Base-by-base conservation (phyloP, 371 early-diverging fungal species). In the Pancytospora epiphaga region DNA sequence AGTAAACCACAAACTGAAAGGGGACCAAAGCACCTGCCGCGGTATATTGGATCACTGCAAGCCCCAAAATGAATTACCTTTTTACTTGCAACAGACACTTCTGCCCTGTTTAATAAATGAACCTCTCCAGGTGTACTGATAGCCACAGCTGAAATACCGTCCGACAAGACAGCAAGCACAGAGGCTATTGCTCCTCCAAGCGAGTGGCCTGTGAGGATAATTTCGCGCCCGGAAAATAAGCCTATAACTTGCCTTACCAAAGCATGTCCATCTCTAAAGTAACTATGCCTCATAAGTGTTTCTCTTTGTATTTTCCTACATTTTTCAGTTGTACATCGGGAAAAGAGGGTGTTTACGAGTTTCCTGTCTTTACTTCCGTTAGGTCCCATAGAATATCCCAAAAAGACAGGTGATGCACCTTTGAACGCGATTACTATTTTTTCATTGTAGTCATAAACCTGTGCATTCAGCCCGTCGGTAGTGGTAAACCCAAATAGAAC, bases 181-280 rank as follows among this genome's bases (percentile, higher is more conserved):
- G 61, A 64, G 2, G 84, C 78, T 22, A 84, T 54, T 12, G 80
- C 79, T 2, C 81, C 84, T n/a, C 84, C 84, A 0, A 84, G 49
- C 1, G 81, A 81, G 65, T 84, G 84, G 0, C 84, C 84, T 22
- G 81, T 81, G 19, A 82, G 58, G 29, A 76, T 33, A 40, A 82
- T 72, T 38, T 64, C 62, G 3, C 29, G 56, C 30, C 57, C 52
- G 18, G 49, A 69, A 54, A 58, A 74, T 18, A 58, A 22, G 12
- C 32, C 18, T 22, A 15, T 32, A 0, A 67, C 29, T 19, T n/a
- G 1, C n/a, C 25, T 30, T 3, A 74, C n/a, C 22, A 74, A 38
- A 15, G 19, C 30, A 40, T 39, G 18, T 22, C 43, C 40, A 43
- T 70, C 34, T 1, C 6, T 3, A 4, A 74, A 50, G 51, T 74